phyloP scores from a whole-genome alignment of 257 asterid genomes.

The Gentiana macrophylla region DNA sequence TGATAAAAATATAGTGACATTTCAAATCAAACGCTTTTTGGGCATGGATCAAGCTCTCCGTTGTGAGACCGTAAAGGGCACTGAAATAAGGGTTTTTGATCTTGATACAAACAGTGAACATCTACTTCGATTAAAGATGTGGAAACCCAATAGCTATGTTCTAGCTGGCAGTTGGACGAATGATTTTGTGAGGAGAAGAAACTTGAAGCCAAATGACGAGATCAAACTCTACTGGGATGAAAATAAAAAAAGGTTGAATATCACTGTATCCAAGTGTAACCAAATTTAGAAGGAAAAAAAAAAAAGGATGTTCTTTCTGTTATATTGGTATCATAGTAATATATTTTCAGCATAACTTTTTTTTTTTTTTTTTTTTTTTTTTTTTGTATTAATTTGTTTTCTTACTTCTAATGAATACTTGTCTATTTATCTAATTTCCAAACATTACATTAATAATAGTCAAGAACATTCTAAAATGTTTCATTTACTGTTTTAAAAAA shows the following conservation, averaged over 20 bases:
- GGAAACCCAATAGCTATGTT: slow-evolving; percentile 1
- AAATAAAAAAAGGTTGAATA: not conserved
- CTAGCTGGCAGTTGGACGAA: not conserved
- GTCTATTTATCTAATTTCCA: too few relatives aligned
- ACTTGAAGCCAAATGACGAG: slow-evolving; percentile 2
- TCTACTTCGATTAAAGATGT: not conserved
- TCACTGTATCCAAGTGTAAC: not conserved
- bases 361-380: too few relatives aligned
- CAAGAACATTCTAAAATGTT: too few relatives aligned
- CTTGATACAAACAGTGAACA: slow-evolving; percentile 4
- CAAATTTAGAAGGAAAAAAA: too few relatives aligned
- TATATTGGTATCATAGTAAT: too few relatives aligned
- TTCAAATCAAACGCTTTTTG: not conserved
- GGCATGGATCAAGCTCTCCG: not conserved
- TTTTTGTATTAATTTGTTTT: too few relatives aligned
- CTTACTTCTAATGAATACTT: too few relatives aligned
- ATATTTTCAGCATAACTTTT: too few relatives aligned
- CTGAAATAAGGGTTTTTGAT: not conserved
- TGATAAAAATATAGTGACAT: not conserved
- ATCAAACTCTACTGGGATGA: slow-evolving; percentile 4
- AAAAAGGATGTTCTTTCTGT: too few relatives aligned
- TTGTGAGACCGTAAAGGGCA: slow-evolving; percentile 1
- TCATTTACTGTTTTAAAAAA: too few relatives aligned
- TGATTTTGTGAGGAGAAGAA: slow-evolving; percentile 1
- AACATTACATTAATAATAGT: too few relatives aligned